phyloP scores from a whole-genome alignment of 805 yeast species.

The Kazachstania africana region DNA sequence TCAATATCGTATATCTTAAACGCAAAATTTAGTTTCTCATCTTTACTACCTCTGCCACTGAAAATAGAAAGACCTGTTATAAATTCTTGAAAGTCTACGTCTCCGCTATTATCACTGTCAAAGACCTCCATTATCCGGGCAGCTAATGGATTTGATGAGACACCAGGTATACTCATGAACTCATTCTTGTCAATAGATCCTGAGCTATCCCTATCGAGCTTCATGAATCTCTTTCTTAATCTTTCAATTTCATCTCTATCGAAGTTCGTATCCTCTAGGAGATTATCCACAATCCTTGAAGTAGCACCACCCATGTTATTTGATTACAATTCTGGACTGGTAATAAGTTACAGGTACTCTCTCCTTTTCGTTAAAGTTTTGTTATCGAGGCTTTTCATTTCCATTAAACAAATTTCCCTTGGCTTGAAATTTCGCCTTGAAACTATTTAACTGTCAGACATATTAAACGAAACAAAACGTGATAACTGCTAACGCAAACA shows the following conservation, averaged over 20 bases:
- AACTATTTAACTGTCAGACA: too few relatives aligned
- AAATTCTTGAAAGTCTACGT: conserved; percentile 91
- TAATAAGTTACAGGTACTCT: too few relatives aligned
- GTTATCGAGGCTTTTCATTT: too few relatives aligned
- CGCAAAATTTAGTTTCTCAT: conserved; percentile 78
- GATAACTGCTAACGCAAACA: too few relatives aligned
- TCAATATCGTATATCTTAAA: conserved; percentile 93
- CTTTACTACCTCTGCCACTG: conserved; percentile 68
- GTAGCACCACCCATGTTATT: conserved; percentile 55
- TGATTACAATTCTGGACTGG: too few relatives aligned
- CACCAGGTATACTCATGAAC: conserved; percentile 87
- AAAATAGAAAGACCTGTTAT: conserved; percentile 78
- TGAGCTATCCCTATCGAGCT: conserved; percentile 81
- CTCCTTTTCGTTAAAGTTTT: too few relatives aligned
- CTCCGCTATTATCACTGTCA: conserved; percentile 87
- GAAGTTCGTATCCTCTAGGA: conserved; percentile 75
- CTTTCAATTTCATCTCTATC: conserved; percentile 88
- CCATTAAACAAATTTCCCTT: too few relatives aligned
- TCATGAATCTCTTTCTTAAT: conserved; percentile 85
- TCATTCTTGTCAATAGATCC: conserved; percentile 89
- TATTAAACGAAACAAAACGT: too few relatives aligned
- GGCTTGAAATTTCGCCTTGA: too few relatives aligned
- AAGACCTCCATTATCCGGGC: conserved; percentile 84
- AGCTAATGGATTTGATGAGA: conserved; percentile 82
- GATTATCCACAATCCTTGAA: conserved; percentile 50